Base-by-base conservation (phyloP, 2,329 filamentous ascomycete species). In the Aspergillus latus region DNA sequence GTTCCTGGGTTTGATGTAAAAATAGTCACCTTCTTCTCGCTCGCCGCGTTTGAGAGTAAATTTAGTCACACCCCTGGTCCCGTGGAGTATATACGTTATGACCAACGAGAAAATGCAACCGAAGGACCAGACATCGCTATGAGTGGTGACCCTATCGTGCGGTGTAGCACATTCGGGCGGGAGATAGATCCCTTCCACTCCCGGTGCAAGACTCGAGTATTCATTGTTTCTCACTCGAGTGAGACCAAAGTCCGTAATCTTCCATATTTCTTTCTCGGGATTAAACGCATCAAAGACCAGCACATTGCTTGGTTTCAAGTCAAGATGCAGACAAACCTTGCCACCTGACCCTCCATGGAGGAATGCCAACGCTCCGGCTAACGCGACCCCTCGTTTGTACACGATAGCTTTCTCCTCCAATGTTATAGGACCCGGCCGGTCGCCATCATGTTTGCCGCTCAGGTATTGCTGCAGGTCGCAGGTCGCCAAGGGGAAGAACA, bases 221-320 rank as follows among this genome's bases (percentile, higher is more conserved):
- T 45, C 64, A 52, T 15, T 36, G 29, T 40, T 34, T 44, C 72
- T 76, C 15, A 76, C 68, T 5, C 71, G 65, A 1, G 75, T 71
- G 63, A 76, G 73, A 7, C 75, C 74, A 56, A 78, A 78, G 51
- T 76, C 75, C 16, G 74, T 75, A 9, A 77, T 64, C 57, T 76
- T 76, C 74, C 75, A 78, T 11, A 37, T 57, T 36, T 61, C 56
- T 1, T 47, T 40, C 2, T 32, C 26, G 7, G 5, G 9, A 2
- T 56, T 47, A 46, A 59, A 60, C 4, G 58, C 50, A 5, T 56
- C 46, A 32, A 62, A 67, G 5, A 68, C 59, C 58, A 72, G 65
- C n/a, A 76, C 68, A 42, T 74, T 76, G 21, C 63, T 67, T 3
- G 72, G 74, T 47, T 73, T 77, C 9, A 77, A 62, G 53, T 77